Percentiles rank a stretch among this genome's conserved stretches.
These are phyloP conservation scores for Aspergillus sp. DNA, from an alignment of 2,329 filamentous ascomycete genomes.

Conservation along the genomic window DNA sequence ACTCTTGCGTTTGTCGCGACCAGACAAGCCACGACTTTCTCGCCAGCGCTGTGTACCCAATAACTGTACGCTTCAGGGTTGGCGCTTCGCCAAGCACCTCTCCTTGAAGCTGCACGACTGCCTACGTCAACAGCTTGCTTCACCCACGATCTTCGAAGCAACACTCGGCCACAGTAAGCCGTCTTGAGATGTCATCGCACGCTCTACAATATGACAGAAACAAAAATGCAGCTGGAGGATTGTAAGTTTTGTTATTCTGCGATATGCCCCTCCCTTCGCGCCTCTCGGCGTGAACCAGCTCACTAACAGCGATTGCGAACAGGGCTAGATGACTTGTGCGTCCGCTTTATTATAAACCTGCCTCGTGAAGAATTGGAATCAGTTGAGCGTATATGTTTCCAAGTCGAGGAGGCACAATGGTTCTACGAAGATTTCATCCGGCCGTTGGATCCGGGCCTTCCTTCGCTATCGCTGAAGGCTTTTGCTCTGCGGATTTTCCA, in stretches of 20 bases:
- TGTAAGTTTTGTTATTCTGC: conserved; percentile 56
- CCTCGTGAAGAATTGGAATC: conserved; percentile 86
- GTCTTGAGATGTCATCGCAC: conserved; percentile 61
- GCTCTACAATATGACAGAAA: conserved; percentile 67
- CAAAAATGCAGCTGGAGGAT: conserved; percentile 85
- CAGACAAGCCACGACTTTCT: conserved; percentile 2
- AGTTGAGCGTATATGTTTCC: conserved; percentile 93
- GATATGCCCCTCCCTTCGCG: not conserved
- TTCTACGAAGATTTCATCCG: conserved; percentile 99
- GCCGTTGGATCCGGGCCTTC: conserved; percentile 78
- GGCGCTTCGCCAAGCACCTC: conserved; percentile 27
- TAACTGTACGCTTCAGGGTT: conserved; percentile 23
- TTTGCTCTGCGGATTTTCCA: conserved; percentile 92
- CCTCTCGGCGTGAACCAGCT: conserved; percentile 6
- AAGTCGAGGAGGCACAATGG: conserved; percentile 99
- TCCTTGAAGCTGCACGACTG: conserved; percentile 28
- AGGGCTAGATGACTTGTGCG: conserved; percentile 97
- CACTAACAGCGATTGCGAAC: conserved; percentile 26
- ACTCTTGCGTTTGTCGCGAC: conserved; percentile 1
- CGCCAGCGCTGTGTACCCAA: not conserved
- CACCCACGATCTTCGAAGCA: conserved; percentile 23
- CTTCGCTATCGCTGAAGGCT: conserved; percentile 77
- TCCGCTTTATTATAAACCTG: conserved; percentile 97
- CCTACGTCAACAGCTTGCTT: conserved; percentile 17
- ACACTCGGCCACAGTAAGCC: conserved; percentile 20